Conservation (phyloP, 495 filamentous ascomycete species). For the Penicillium alfredii region DNA sequence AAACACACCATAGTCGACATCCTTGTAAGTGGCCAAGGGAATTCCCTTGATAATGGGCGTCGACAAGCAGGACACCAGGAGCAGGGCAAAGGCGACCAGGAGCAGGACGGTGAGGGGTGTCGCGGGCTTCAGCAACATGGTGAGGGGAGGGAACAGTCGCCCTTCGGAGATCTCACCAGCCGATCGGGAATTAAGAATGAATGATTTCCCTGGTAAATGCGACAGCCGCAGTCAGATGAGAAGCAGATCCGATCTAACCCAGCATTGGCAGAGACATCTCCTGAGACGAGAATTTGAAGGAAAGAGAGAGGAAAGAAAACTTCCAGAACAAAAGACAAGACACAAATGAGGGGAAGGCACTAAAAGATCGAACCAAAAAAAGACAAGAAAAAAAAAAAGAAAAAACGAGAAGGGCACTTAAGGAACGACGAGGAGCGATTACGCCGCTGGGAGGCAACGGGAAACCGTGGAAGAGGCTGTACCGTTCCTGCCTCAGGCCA, state of each 20-base stretch:
- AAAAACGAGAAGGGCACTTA: slow-evolving; percentile 4
- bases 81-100: slow-evolving; percentile 74
- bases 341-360: slow-evolving; percentile 13
- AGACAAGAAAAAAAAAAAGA: neutral
- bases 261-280: slow-evolving; percentile 11
- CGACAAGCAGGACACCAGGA: slow-evolving; percentile 85
- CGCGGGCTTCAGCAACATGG: slow-evolving; percentile 74
- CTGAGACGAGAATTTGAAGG: slow-evolving; percentile 1
- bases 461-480: slow-evolving; percentile 7
- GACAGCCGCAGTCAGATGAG: neutral
- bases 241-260: neutral
- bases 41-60: slow-evolving; percentile 85
- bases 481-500: slow-evolving; percentile 7
- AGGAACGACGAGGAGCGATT: slow-evolving; percentile 14
- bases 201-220: neutral
- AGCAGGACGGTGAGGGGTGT: slow-evolving; percentile 86
- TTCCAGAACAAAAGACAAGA: slow-evolving; percentile 3
- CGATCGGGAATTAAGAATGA: slow-evolving; percentile 5
- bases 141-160: slow-evolving; percentile 19
- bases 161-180: slow-evolving; percentile 7
- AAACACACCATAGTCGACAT: slow-evolving; percentile 86
- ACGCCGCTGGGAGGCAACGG: slow-evolving; percentile 7
- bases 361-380: slow-evolving; percentile 2
- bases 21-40: slow-evolving; percentile 68
- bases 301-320: neutral